A percentile compares a stretch with the other conserved stretches of the same genome.
phyloP scores from a whole-genome alignment of 257 asterid genomes.

The Solanum acaule region DNA sequence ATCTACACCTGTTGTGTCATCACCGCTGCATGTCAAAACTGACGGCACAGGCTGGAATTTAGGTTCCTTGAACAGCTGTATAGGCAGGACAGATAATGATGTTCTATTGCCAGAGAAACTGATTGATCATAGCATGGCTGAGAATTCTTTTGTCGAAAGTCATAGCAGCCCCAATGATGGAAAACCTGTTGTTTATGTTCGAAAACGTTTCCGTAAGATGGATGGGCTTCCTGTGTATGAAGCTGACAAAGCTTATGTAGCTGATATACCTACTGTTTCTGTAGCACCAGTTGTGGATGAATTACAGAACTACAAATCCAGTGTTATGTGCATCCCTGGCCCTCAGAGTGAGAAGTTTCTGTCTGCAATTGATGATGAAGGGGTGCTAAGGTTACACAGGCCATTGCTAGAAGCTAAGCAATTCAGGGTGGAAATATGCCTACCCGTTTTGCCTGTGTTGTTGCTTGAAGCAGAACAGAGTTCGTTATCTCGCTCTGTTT shows the following conservation, averaged over 20 bases:
- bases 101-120: slow-evolving; percentile 25
- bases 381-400: slow-evolving; percentile 29
- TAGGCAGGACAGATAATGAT: slow-evolving; percentile 21
- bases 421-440: slow-evolving; percentile 32
- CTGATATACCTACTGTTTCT: slow-evolving; percentile 5
- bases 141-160: slow-evolving; percentile 24
- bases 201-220: slow-evolving; percentile 45
- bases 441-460: slow-evolving; percentile 29
- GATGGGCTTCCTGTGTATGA: slow-evolving; percentile 17
- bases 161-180: slow-evolving; percentile 18
- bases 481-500: slow-evolving; percentile 36
- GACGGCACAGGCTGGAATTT: slow-evolving; percentile 21
- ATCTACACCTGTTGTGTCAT: slow-evolving; percentile 25
- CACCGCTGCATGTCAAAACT: slow-evolving; percentile 27
- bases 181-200: slow-evolving; percentile 50
- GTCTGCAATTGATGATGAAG: slow-evolving; percentile 39
- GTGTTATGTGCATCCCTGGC: neutral
- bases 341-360: slow-evolving; percentile 13
- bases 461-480: slow-evolving; percentile 17
- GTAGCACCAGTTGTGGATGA: slow-evolving; percentile 8
- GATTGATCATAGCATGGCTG: slow-evolving; percentile 17
- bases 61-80: slow-evolving; percentile 17
- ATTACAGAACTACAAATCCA: slow-evolving; percentile 8
- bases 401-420: slow-evolving; percentile 24
- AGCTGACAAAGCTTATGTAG: slow-evolving; percentile 28